Percentiles rank a stretch among this genome's conserved stretches.
These are phyloP conservation scores for Tillandsia fasciculata DNA, from an alignment of 176 grass and related monocot species.

Conservation along the genomic window DNA sequence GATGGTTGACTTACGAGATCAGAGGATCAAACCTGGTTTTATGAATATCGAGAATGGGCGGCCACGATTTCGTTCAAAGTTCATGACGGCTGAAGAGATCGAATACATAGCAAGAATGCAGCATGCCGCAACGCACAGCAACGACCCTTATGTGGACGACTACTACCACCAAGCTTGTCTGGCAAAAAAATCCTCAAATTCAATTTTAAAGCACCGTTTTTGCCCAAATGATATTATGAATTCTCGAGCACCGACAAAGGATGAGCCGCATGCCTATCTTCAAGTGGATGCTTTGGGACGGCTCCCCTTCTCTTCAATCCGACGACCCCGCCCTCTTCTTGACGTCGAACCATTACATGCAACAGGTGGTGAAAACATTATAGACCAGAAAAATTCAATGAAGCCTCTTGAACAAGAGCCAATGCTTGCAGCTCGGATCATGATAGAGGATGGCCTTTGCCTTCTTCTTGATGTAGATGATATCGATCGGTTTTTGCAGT, in stretches of 20 bases:
- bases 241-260: slow-evolving; percentile 12
- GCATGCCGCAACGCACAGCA: slow-evolving; percentile 55
- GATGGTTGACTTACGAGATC: slow-evolving; percentile 53
- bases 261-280: slow-evolving; percentile 17
- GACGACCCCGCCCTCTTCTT: slow-evolving; percentile 14
- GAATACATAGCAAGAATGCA: slow-evolving; percentile 73
- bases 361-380: slow-evolving; percentile 4
- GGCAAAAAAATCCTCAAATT: slow-evolving; percentile 47
- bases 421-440: slow-evolving; percentile 25
- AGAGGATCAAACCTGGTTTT: slow-evolving; percentile 35
- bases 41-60: slow-evolving; percentile 45
- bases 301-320: slow-evolving; percentile 4
- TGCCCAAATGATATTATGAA: slow-evolving; percentile 21
- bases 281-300: slow-evolving; percentile 13
- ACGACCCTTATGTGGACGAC: slow-evolving; percentile 74
- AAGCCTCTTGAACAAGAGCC: slow-evolving; percentile 34
- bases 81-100: slow-evolving; percentile 65
- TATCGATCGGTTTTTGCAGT: slow-evolving; percentile 29
- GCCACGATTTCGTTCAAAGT: slow-evolving; percentile 44
- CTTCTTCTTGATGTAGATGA: slow-evolving; percentile 38
- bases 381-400: slow-evolving; percentile 14
- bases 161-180: slow-evolving; percentile 87
- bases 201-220: slow-evolving; percentile 54
- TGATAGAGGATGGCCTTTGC: slow-evolving; percentile 29
- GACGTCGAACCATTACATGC: slow-evolving; percentile 8